phyloP scores from a whole-genome alignment of 306 rosid genomes.

The Lathyrus aphaca region DNA sequence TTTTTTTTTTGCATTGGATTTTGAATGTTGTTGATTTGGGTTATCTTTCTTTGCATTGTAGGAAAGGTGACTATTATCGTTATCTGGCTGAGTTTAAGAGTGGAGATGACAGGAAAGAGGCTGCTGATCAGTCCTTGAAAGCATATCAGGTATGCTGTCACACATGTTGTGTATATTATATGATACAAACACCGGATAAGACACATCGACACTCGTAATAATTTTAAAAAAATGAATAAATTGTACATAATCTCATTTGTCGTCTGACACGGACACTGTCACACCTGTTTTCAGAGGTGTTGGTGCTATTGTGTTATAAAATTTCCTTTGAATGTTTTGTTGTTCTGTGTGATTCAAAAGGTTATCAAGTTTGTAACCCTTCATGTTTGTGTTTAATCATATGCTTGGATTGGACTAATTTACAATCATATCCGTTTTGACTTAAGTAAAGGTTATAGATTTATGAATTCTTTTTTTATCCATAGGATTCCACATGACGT shows the following conservation, averaged over 20 bases:
- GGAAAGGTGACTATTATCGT: slow-evolving; percentile 69
- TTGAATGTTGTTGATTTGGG: slow-evolving; percentile 14
- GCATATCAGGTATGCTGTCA: slow-evolving; percentile 57
- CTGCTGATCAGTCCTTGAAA: slow-evolving; percentile 62
- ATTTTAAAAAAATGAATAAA: no score
- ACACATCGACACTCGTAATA: no score
- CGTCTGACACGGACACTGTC: no score
- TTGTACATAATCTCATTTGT: no score
- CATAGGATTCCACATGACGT: neutral
- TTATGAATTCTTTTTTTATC: neutral
- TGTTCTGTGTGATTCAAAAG: slow-evolving; percentile 2
- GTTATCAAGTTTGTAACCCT: slow-evolving; percentile 4
- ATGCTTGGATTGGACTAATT: neutral
- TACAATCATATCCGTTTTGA: neutral
- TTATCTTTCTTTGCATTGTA: slow-evolving; percentile 33
- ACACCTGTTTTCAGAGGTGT: no score
- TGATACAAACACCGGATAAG: no score
- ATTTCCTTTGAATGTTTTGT: neutral
- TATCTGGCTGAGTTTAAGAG: slow-evolving; percentile 59
- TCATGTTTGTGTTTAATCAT: slow-evolving; percentile 11
- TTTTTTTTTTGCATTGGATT: neutral
- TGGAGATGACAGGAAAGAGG: slow-evolving; percentile 62
- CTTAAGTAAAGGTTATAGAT: neutral
- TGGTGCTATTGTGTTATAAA: no score
- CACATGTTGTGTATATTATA: neutral